Conservation (phyloP, 805 yeast genomes). For the Zygosaccharomyces rouxii region DNA sequence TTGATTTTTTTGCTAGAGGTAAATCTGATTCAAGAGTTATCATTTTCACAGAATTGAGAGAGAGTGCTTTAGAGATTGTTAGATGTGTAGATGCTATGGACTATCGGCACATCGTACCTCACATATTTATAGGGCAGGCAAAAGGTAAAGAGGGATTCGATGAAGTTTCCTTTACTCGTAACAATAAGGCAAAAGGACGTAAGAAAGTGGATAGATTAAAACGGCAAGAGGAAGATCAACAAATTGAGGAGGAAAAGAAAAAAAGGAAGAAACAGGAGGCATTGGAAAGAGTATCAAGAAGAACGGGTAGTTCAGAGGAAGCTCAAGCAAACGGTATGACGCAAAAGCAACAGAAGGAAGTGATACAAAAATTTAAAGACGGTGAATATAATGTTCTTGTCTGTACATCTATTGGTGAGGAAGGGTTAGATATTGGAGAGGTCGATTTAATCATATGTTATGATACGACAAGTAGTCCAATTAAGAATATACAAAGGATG, state of each 20-base stretch:
- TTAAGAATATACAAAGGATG: constrained; percentile 90
- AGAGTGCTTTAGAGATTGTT: constrained; percentile 84
- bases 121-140: constrained; percentile 90
- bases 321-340: constrained; percentile 85
- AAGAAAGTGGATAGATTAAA: constrained; percentile 37
- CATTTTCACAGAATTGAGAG: constrained; percentile 82
- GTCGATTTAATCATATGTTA: constrained; percentile 91
- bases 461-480: constrained; percentile 91
- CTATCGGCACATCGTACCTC: constrained; percentile 51
- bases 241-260: constrained; percentile 31
- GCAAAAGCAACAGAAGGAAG: constrained; percentile 79
- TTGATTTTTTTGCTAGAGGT: constrained; percentile 46
- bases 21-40: constrained; percentile 65
- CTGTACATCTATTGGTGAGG: constrained; percentile 97
- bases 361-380: constrained; percentile 64
- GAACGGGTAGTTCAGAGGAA: constrained; percentile 62
- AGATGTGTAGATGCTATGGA: constrained; percentile 48
- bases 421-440: constrained; percentile 97
- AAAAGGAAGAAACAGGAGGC: constrained; percentile 33
- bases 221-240: constrained; percentile 33
- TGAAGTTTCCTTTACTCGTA: constrained; percentile 45
- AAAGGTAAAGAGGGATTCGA: constrained; percentile 67
- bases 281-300: constrained; percentile 35
- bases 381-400: constrained; percentile 78
- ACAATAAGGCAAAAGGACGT: constrained; percentile 43